Base-by-base conservation (phyloP, 2,329 filamentous ascomycete genomes). In the Exophiala xenobiotica region DNA sequence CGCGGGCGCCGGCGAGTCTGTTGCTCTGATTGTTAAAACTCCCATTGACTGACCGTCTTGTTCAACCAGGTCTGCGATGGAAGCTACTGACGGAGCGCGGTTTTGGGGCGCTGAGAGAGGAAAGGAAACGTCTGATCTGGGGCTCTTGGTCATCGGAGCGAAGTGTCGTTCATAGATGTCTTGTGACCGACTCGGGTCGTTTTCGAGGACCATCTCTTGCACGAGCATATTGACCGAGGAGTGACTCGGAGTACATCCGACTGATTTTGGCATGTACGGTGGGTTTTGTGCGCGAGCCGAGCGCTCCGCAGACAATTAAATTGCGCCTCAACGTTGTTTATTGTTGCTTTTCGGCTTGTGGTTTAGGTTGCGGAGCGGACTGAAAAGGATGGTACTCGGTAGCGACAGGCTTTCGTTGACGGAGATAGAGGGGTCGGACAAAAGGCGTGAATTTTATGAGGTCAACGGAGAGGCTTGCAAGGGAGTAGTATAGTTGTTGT, bases 91-190 rank as follows among this genome's bases (percentile, higher is more conserved):
- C 24, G 60, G 57, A 14, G 53, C 54, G 22, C 51, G 53, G 27
- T 53, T 58, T 46, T 56, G 58, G 51, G 58, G 50, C 3, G 56
- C 51, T 6, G 55, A 43, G 6, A 61, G 50, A 46, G 60, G 58
- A 33, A 61, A 61, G 23, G 47, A 52, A 11, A 60, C 54, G 50
- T 62, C 60, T 26, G 55, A 58, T 46, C 52, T 40, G 23, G 46
- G 48, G 8, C 35, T 38, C 40, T 55, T 58, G 12, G 50, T 35
- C 37, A 54, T 51, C 6, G 55, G 49, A 6, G 44, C 49, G n/a
- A 54, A 53, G 38, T 55, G 55, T 6, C 53, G 46, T 23, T 52
- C 55, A 29, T 55, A 51, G 14, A 55, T 22, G 29, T 55, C 55
- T 45, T 55, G 52, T 19, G 55, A 46, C 35, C 43, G 39, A 18